phyloP scores from a whole-genome alignment of 2,329 filamentous ascomycete genomes.

The Aspergillus sp. region DNA sequence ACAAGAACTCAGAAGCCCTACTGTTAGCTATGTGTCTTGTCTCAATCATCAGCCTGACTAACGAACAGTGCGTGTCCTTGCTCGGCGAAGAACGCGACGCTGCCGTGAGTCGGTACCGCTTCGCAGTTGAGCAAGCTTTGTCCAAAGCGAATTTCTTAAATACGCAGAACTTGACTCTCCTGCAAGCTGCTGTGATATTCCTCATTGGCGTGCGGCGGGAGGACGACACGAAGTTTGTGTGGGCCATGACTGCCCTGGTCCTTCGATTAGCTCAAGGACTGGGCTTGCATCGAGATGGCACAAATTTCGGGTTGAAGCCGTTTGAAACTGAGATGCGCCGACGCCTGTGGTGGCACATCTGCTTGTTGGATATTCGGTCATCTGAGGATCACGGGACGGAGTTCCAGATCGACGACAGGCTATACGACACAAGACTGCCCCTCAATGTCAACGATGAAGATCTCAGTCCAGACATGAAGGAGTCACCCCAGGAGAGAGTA shows the following conservation, averaged over 20 bases:
- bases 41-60: conserved; percentile 45
- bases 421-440: conserved; percentile 49
- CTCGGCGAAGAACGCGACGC: conserved; percentile 53
- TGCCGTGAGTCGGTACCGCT: conserved; percentile 56
- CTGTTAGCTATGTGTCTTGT: conserved; percentile 63
- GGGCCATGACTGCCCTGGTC: conserved; percentile 42
- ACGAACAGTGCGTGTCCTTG: conserved; percentile 39
- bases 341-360: conserved; percentile 52
- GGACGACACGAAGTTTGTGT: conserved; percentile 42
- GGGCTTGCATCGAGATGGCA: conserved; percentile 52
- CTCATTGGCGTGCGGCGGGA: conserved; percentile 49
- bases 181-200: conserved; percentile 63
- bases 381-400: conserved; percentile 52
- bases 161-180: conserved; percentile 59
- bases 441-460: conserved; percentile 54
- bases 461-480: conserved; percentile 47
- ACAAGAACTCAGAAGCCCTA: conserved; percentile 55
- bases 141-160: conserved; percentile 62
- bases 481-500: conserved; percentile 47
- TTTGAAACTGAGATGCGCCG: conserved; percentile 54
- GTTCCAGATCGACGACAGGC: conserved; percentile 40
- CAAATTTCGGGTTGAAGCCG: conserved; percentile 44
- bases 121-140: conserved; percentile 62
- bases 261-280: conserved; percentile 44
- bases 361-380: conserved; percentile 47